Percentiles rank a stretch among this genome's conserved stretches.
Evolutionary conservation across 352 stramenopile genomes (phyloP).

Genomic region (Pythium vanterpoolii): DNA sequence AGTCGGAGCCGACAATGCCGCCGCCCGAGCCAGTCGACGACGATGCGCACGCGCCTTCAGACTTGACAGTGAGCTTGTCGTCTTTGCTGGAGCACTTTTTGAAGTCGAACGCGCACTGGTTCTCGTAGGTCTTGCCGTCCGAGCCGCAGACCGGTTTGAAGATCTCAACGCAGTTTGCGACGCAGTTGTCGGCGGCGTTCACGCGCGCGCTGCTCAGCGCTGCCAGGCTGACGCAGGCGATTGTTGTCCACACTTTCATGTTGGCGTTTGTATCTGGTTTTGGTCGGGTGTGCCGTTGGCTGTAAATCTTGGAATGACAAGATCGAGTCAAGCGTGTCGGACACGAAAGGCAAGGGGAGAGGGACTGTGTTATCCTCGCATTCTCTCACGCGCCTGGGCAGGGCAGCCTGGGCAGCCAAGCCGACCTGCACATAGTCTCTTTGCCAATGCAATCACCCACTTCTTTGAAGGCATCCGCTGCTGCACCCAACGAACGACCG

Average conservation of each 20-base stretch:
- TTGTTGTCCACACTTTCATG: constrained; percentile 20
- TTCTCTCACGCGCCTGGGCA: background rate
- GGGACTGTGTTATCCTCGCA: background rate
- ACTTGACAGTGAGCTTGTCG: constrained; percentile 16
- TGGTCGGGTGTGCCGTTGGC: background rate
- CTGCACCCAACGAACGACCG: no score
- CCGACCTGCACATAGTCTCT: background rate
- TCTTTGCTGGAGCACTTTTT: constrained; percentile 25
- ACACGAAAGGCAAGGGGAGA: background rate
- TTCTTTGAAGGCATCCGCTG: constrained; percentile 1
- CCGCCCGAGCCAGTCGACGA: constrained; percentile 2
- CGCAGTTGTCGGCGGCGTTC: constrained; percentile 11
- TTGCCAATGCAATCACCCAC: background rate
- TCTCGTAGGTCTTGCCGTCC: constrained; percentile 28
- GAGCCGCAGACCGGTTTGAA: constrained; percentile 30
- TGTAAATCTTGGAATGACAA: constrained; percentile 14
- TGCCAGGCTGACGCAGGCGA: constrained; percentile 5
- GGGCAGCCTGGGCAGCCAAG: no score
- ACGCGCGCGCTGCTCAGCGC: background rate
- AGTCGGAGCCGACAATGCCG: constrained; percentile 2
- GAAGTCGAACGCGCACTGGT: constrained; percentile 25
- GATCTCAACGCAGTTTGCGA: constrained; percentile 18
- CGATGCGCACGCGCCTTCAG: constrained; percentile 14
- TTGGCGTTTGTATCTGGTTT: background rate
- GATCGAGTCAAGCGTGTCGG: background rate